A percentile compares a stretch with the other conserved stretches of the same genome.
phyloP scores from a whole-genome alignment of 129 eudicot genomes.

The Helichrysum umbraculigerum region DNA sequence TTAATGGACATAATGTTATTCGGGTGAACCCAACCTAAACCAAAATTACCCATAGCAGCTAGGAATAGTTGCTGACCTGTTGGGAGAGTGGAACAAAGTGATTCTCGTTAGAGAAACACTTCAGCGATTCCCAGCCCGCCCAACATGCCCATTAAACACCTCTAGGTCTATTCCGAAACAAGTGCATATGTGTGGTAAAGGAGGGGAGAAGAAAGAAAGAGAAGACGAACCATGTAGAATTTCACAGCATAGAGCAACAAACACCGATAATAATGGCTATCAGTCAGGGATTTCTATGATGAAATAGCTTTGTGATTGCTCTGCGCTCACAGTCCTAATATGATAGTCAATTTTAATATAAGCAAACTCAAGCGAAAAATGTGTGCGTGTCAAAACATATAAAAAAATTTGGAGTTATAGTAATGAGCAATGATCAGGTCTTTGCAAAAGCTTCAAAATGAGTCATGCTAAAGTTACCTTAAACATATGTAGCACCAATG shows the following conservation, averaged over 20 bases:
- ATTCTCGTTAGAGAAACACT: no score
- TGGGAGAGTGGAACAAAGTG: no score
- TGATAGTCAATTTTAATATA: neutral
- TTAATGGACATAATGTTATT: neutral
- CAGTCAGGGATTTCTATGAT: conserved; percentile 58
- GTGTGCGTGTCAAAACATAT: neutral
- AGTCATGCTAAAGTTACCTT: conserved; percentile 47
- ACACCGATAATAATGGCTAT: neutral
- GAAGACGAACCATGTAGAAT: conserved; percentile 27
- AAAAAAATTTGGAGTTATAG: neutral
- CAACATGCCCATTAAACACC: neutral
- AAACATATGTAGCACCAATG: conserved; percentile 69
- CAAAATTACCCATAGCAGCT: neutral
- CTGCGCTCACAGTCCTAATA: conserved; percentile 93
- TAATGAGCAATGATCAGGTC: neutral
- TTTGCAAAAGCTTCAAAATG: neutral
- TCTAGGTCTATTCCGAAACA: neutral
- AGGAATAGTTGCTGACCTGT: no score
- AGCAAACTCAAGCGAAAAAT: neutral
- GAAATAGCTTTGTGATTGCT: conserved; percentile 79
- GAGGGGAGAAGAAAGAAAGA: conserved; percentile 6
- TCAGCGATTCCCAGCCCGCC: neutral
- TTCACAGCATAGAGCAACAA: conserved; percentile 26
- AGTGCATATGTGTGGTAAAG: neutral
- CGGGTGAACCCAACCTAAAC: neutral